These are phyloP conservation scores for Malania oleifera DNA, from an alignment of 164 flowering plant species.

Conservation along the genomic window DNA sequence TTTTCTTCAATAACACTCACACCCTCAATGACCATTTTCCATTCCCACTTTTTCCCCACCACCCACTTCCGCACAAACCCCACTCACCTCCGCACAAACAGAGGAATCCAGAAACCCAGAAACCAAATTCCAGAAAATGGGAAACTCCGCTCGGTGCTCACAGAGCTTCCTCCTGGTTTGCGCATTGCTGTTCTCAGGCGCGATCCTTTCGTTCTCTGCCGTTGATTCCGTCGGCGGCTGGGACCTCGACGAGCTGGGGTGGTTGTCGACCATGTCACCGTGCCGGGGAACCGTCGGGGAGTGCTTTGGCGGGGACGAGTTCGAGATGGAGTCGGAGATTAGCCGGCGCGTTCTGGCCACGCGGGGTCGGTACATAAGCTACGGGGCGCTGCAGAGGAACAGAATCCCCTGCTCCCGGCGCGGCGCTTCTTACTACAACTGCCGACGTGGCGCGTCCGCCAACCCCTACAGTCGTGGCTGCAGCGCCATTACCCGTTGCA, in stretches of 20 bases:
- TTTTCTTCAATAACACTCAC: too few species aligned
- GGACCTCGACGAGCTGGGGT: neutral
- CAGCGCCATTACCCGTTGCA: slow-evolving; percentile 12
- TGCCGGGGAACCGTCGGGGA: neutral
- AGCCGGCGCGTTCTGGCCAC: neutral
- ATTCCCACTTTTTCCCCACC: too few species aligned
- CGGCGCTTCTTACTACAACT: slow-evolving; percentile 18
- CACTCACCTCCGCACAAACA: too few species aligned
- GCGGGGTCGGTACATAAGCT: slow-evolving; percentile 12
- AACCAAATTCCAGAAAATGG: too few species aligned
- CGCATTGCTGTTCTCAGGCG: neutral
- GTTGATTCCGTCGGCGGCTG: neutral
- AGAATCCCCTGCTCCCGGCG: slow-evolving; percentile 13
- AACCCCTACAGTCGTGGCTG: slow-evolving; percentile 17
- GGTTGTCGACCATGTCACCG: neutral
- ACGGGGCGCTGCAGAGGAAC: slow-evolving; percentile 13
- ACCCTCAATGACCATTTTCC: too few species aligned
- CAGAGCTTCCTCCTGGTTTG: too few species aligned
- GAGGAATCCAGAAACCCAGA: neutral
- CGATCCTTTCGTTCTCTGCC: slow-evolving; percentile 3
- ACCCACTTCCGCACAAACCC: too few species aligned
- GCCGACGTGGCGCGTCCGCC: slow-evolving; percentile 13
- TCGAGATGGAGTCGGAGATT: neutral
- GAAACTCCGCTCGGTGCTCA: too few species aligned
- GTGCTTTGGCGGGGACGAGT: neutral